Base-by-base conservation (phyloP, 805 yeast genomes). In the Candida orba region DNA sequence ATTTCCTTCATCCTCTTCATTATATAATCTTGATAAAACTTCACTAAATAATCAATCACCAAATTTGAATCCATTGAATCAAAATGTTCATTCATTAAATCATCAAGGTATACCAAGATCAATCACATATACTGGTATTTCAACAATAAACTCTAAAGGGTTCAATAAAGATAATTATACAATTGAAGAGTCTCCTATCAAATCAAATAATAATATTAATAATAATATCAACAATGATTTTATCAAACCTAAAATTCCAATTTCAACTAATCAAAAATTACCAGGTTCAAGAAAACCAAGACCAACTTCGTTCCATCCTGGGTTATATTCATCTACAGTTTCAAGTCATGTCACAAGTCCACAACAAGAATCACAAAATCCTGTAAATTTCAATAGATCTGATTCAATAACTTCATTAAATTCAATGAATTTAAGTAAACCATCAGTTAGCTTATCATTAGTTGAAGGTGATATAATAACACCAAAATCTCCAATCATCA, bases 251-350 rank as follows among this genome's bases (percentile, higher is more conserved):
- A 55, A 52, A 44, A 42, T 54, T 23, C 62, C 62, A 23, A 32
- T 45, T 31, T 46, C 50, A 24, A 36, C 5, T 29, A 51, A 36
- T 34, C 58, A 55, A 37, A 60, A 56, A 42, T 44, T 60, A 20
- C 62, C 62, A 13, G 58, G 58, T 25, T 68, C 70, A 41, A 74
- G 78, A 59, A 81, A 76, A 56, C 90, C 88, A 45, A 75, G 95
- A 59, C 95, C 95, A 35, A 84, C 91, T 0, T 84, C 93, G 9
- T 85, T 82, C 56, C 90, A 85, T 57, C 95, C 95, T 15, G 73
- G 81, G 2, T 68, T 77, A 25, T 56, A 55, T 27, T 38, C 47
- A 31, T 41, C 46, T 30, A 15, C 24, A 36, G 48, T 59, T 34
- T 44, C 62, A 3, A 49, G 45, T 25, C 57, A 40, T 36, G 58